Conservation (phyloP, 768 basidiomycete species). For the Pholiota conissans region DNA sequence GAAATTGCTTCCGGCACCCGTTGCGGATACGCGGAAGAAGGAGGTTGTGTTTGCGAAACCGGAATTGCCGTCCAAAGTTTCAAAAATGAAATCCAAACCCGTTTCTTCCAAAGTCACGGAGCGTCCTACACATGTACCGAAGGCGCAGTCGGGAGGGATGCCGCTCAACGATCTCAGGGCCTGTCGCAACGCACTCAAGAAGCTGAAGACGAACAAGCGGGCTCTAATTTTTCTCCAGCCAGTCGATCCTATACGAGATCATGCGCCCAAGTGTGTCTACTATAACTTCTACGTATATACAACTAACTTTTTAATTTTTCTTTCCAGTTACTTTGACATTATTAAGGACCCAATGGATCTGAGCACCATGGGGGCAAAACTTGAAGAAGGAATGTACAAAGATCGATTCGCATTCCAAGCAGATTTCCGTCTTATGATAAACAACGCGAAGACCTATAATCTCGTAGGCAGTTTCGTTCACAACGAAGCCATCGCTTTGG, state of each 20-base stretch:
- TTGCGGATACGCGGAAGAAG: slow-evolving; percentile 31
- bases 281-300: not conserved
- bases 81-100: slow-evolving; percentile 19
- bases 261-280: slow-evolving; percentile 73
- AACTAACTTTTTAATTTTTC: slow-evolving; percentile 12
- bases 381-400: slow-evolving; percentile 84
- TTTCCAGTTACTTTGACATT: slow-evolving; percentile 79
- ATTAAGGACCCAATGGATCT: slow-evolving; percentile 96
- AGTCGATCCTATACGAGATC: slow-evolving; percentile 94
- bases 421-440: slow-evolving; percentile 87
- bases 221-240: slow-evolving; percentile 78
- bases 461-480: slow-evolving; percentile 67
- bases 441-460: slow-evolving; percentile 89
- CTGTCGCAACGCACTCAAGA: slow-evolving; percentile 76
- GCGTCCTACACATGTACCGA: slow-evolving; percentile 55
- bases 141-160: slow-evolving; percentile 80
- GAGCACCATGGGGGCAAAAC: slow-evolving; percentile 82
- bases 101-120: slow-evolving; percentile 17
- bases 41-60: slow-evolving; percentile 38
- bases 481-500: slow-evolving; percentile 72
- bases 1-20: slow-evolving; percentile 29
- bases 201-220: slow-evolving; percentile 73
- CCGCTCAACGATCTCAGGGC: slow-evolving; percentile 71
- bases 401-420: slow-evolving; percentile 80
- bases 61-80: slow-evolving; percentile 22